phyloP scores from a whole-genome alignment of 1,139 yeast genomes.

The Diutina catenulata region DNA sequence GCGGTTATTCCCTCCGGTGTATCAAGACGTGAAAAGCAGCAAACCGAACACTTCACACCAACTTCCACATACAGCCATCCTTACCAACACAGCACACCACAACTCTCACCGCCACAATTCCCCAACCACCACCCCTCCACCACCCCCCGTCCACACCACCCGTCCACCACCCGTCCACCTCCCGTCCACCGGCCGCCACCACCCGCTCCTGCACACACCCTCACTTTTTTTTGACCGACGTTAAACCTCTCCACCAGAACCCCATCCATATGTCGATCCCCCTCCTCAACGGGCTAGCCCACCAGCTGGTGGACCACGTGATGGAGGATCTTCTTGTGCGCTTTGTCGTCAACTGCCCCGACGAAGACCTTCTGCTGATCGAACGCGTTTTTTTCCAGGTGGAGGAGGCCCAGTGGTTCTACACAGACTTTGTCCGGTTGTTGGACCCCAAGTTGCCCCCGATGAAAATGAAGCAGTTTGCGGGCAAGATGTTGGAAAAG shows the following conservation, averaged over 20 bases:
- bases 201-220: neutral
- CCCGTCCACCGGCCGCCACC: neutral
- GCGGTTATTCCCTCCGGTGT: too few species aligned
- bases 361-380: conserved; percentile 75
- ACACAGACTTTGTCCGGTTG: conserved; percentile 71
- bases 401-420: conserved; percentile 98
- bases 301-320: conserved; percentile 58
- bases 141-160: too few species aligned
- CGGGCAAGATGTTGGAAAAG: conserved; percentile 55
- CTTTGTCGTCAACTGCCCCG: conserved; percentile 84
- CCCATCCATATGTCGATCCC: conserved; percentile 35
- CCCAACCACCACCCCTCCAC: too few species aligned
- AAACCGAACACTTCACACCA: too few species aligned
- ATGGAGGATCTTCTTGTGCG: conserved; percentile 83
- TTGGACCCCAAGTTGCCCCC: conserved; percentile 69
- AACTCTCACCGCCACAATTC: too few species aligned
- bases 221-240: neutral
- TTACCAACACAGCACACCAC: too few species aligned
- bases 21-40: too few species aligned
- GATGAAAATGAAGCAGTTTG: conserved; percentile 71
- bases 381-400: conserved; percentile 88
- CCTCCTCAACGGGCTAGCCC: conserved; percentile 42
- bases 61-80: too few species aligned
- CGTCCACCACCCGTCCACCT: too few species aligned
- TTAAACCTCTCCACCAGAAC: neutral